Evolutionary conservation across 148 eudicot species (phyloP).

Genomic region (Rhododendron williamsianum): DNA sequence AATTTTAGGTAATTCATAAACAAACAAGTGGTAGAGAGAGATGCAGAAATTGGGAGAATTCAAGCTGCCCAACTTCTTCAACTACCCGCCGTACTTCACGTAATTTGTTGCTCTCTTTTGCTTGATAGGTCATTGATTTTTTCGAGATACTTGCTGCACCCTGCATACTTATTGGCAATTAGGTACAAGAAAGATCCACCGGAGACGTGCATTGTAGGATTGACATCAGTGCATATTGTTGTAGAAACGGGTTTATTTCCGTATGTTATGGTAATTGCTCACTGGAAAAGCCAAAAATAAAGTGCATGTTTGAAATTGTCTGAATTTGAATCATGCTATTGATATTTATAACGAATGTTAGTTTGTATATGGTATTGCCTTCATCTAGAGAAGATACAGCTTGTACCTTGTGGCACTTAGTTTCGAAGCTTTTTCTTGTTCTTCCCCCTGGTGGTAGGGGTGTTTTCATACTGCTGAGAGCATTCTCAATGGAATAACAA

Average conservation of each 20-base stretch:
- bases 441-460: neutral
- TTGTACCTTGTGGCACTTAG: neutral
- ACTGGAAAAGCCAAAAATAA: neutral
- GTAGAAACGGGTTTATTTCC: neutral
- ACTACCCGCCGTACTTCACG: constrained; percentile 97
- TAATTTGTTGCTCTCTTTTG: constrained; percentile 24
- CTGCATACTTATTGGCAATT: neutral
- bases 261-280: neutral
- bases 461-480: neutral
- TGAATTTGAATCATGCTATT: neutral
- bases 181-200: neutral
- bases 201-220: neutral
- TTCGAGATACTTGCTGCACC: neutral
- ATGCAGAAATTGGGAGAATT: constrained; percentile 92
- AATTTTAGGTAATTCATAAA: neutral
- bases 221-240: neutral
- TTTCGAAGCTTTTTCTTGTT: neutral
- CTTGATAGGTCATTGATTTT: neutral
- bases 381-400: neutral
- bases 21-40: constrained; percentile 2
- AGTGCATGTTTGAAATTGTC: neutral
- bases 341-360: too few species aligned
- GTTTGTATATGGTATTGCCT: neutral
- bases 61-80: constrained; percentile 91
- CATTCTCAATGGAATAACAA: neutral